These are phyloP conservation scores for Phytophthora nicotianae DNA, from an alignment of 352 stramenopile genomes.

Conservation along the genomic window DNA sequence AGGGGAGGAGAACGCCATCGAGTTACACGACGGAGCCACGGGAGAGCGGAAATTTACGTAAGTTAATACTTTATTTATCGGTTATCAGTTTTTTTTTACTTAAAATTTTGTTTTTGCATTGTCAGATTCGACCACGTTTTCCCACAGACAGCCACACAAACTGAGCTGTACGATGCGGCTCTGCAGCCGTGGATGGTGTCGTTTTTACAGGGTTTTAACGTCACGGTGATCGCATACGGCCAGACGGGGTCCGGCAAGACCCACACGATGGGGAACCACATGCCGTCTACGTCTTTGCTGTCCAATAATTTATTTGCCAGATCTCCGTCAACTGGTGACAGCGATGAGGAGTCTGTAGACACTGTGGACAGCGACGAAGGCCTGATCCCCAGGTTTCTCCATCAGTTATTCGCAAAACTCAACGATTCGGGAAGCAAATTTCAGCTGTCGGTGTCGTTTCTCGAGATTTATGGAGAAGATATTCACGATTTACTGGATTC, in stretches of 20 bases:
- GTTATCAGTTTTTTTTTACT: constrained; percentile 8
- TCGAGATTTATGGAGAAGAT: constrained; percentile 98
- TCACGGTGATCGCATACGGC: constrained; percentile 87
- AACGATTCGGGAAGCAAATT: constrained; percentile 39
- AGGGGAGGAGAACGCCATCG: constrained; percentile 38
- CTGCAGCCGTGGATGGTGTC: constrained; percentile 81
- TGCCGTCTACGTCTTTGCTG: constrained; percentile 46
- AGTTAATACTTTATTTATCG: constrained; percentile 11
- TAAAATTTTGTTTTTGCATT: constrained; percentile 2
- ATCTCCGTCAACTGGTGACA: constrained; percentile 18
- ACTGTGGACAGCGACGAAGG: constrained; percentile 63
- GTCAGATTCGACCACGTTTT: constrained; percentile 86
- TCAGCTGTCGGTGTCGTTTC: constrained; percentile 84
- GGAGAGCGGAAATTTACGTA: constrained; percentile 69
- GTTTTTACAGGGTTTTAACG: constrained; percentile 90
- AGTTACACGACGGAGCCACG: constrained; percentile 30
- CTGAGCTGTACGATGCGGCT: constrained; percentile 74
- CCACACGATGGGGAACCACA: constrained; percentile 83
- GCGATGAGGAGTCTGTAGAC: constrained; percentile 24
- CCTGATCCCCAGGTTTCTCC: constrained; percentile 85
- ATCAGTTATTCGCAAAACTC: constrained; percentile 72
- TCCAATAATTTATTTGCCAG: constrained; percentile 43
- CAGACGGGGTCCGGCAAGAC: constrained; percentile 89
- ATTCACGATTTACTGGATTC: constrained; percentile 94
- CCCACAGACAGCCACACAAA: constrained; percentile 53